These are phyloP conservation scores for Amylocarpus encephaloides DNA, from an alignment of 2,329 filamentous ascomycete species.

Conservation along the genomic window DNA sequence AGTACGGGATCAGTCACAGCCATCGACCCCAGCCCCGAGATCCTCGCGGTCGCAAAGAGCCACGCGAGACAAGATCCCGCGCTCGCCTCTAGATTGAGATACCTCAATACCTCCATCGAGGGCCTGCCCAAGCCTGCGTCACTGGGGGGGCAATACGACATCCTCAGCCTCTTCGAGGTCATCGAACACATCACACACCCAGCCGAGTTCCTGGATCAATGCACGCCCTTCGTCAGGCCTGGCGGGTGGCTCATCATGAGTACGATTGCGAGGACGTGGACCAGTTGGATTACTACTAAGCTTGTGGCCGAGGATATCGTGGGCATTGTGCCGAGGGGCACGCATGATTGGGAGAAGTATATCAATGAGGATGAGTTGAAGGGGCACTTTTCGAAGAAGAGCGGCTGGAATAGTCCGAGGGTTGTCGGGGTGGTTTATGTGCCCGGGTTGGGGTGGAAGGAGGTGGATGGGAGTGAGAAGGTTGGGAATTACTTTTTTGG, in stretches of 20 bases:
- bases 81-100: slow-evolving; percentile 58
- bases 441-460: slow-evolving; percentile 83
- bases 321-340: slow-evolving; percentile 82
- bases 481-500: slow-evolving; percentile 97
- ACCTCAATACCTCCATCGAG: slow-evolving; percentile 74
- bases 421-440: slow-evolving; percentile 84
- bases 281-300: slow-evolving; percentile 88
- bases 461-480: slow-evolving; percentile 72
- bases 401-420: slow-evolving; percentile 53
- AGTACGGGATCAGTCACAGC: slow-evolving; percentile 61
- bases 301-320: slow-evolving; percentile 83
- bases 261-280: slow-evolving; percentile 86
- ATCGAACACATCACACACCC: slow-evolving; percentile 84
- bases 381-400: slow-evolving; percentile 44
- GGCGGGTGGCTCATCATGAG: slow-evolving; percentile 91
- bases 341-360: slow-evolving; percentile 96
- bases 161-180: slow-evolving; percentile 89
- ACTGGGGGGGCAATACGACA: slow-evolving; percentile 54
- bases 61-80: slow-evolving; percentile 71
- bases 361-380: slow-evolving; percentile 77
- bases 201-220: slow-evolving; percentile 63
- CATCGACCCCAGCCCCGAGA: slow-evolving; percentile 70
- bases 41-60: slow-evolving; percentile 66
- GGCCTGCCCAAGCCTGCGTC: slow-evolving; percentile 43
- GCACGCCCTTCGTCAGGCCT: slow-evolving; percentile 71